These are phyloP conservation scores for Nigrospora oryzae DNA, from an alignment of 2,329 filamentous ascomycete species.

Conservation along the genomic window DNA sequence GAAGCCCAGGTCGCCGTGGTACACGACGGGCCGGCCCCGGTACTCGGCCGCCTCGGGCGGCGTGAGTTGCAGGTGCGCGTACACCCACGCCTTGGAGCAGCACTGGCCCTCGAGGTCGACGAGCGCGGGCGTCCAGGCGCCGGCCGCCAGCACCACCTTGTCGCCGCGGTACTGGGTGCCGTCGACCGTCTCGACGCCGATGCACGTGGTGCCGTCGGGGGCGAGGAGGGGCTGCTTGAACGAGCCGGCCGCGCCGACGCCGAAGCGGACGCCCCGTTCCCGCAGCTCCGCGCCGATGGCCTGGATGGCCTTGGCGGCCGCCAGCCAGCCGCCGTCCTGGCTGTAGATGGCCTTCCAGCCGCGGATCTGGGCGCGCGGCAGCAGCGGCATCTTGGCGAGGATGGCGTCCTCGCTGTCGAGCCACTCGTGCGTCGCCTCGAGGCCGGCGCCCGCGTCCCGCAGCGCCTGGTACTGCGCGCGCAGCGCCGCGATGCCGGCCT, in stretches of 20 bases:
- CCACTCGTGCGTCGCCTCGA: slow-evolving; percentile 31
- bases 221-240: slow-evolving; percentile 32
- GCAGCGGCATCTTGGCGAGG: slow-evolving; percentile 26
- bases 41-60: slow-evolving; percentile 30
- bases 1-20: slow-evolving; percentile 37
- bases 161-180: slow-evolving; percentile 31
- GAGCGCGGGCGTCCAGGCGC: slow-evolving; percentile 25
- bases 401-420: slow-evolving; percentile 35
- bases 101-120: slow-evolving; percentile 27
- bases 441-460: slow-evolving; percentile 12
- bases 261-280: slow-evolving; percentile 29
- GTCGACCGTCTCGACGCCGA: slow-evolving; percentile 30
- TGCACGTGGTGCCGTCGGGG: slow-evolving; percentile 23
- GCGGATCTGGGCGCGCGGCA: slow-evolving; percentile 29
- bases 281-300: slow-evolving; percentile 30
- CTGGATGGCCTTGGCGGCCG: slow-evolving; percentile 36
- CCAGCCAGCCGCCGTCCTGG: slow-evolving; percentile 35
- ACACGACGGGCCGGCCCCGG: slow-evolving; percentile 31
- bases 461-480: slow-evolving; percentile 25
- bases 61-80: slow-evolving; percentile 33
- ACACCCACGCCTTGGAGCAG: slow-evolving; percentile 34
- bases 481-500: slow-evolving; percentile 22
- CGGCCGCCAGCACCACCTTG: slow-evolving; percentile 32
- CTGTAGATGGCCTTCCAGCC: slow-evolving; percentile 37
- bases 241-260: slow-evolving; percentile 31